Evolutionary conservation across 257 asterid genomes (phyloP).

Genomic region (Scutellaria baicalensis): DNA sequence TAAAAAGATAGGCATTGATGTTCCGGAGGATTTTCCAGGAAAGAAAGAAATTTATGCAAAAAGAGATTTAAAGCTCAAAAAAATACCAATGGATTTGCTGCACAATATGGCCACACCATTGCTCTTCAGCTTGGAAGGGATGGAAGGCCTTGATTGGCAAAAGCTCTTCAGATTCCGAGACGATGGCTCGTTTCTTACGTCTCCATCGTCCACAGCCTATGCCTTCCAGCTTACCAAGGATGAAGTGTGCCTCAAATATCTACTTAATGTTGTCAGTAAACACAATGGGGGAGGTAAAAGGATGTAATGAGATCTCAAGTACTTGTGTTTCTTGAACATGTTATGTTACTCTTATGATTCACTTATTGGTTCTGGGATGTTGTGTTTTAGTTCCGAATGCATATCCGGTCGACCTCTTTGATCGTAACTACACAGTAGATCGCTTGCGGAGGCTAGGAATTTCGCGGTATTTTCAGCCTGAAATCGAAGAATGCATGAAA

Average conservation of each 20-base stretch:
- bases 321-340: not conserved
- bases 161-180: constrained; percentile 43
- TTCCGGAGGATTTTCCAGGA: constrained; percentile 46
- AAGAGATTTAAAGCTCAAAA: constrained; percentile 43
- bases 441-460: constrained; percentile 64
- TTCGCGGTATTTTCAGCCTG: constrained; percentile 46
- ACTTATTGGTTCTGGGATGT: not conserved
- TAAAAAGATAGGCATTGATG: constrained; percentile 35
- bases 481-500: constrained; percentile 41
- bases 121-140: constrained; percentile 72
- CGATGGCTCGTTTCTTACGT: constrained; percentile 68
- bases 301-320: not conserved
- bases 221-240: constrained; percentile 60
- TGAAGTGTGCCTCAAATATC: constrained; percentile 40
- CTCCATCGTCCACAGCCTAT: constrained; percentile 74
- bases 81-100: constrained; percentile 61
- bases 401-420: constrained; percentile 80
- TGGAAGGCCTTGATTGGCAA: constrained; percentile 57
- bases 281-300: constrained; percentile 70
- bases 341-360: not conserved
- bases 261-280: constrained; percentile 28
- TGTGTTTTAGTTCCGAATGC: constrained; percentile 47
- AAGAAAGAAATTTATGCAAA: constrained; percentile 37
- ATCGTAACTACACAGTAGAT: constrained; percentile 59
- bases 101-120: constrained; percentile 64